Base-by-base conservation (phyloP, 139 green algal species). In the Pleodorina starrii region DNA sequence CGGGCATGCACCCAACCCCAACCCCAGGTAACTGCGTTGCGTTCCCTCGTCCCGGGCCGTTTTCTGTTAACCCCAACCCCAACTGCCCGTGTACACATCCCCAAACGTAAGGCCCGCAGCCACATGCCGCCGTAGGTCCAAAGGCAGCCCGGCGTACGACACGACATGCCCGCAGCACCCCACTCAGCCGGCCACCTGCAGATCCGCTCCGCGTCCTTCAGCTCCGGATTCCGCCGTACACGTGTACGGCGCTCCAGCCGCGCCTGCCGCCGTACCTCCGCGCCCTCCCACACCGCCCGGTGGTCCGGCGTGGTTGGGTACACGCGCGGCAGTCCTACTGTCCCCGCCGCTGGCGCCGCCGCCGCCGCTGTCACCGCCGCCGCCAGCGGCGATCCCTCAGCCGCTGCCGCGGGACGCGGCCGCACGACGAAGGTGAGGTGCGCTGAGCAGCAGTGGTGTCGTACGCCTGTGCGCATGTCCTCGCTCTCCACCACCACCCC, bases 381-480 rank as follows among this genome's bases (percentile, higher is more conserved):
- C 54, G 44, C 44, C 32, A 40, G 40, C 40, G 50, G 32, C 51
- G 11, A 3, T 23, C 1, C 42, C 46, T 43, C 48, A 0, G 32
- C 76, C 78, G 35, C 77, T 11, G 76, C 77, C 10, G 23, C 63
- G 29, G 29, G 25, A 32, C 19, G 59, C 3, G 79, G 75, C 2
- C 59, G 60, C 21, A 85, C 88, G 72, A 98, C 96, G 90, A 98
- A 98, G 0, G 95, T 97, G 29, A 98, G 93, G 88, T 98, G 97
- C 11, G 96, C 96, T 25, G 79, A 93, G 91, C 96, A 98, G 93
- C 95, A 98, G 89, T 98, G 96, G 75, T 93, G 86, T 19, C 96
- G 92, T 2, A 78, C 89, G 2, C 96, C 96, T 0, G 95, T 96
- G 25, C 88, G 74, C 89, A 96, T 92, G 82, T 96, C 92, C 92